Conservation (phyloP, 148 eudicot genomes). For the Talinum fruticosum region DNA sequence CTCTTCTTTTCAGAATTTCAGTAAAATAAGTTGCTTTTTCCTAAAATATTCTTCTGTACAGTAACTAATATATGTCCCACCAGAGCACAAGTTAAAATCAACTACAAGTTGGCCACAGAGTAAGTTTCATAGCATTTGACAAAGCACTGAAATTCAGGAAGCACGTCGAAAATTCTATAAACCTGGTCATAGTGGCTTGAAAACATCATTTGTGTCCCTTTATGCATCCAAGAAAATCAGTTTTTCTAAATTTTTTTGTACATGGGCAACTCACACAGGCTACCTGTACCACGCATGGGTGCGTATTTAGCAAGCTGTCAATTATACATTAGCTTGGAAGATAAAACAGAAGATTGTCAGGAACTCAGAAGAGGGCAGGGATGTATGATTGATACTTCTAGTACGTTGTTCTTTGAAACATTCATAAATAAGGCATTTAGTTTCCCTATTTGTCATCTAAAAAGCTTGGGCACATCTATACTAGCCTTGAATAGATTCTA, state of each 20-base stretch:
- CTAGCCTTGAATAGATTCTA: too few relatives aligned
- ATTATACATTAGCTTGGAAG: too few relatives aligned
- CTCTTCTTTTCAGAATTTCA: neutral
- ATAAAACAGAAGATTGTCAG: too few relatives aligned
- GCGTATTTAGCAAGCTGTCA: neutral
- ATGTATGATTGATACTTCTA: too few relatives aligned
- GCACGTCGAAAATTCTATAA: neutral
- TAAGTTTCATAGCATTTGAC: neutral
- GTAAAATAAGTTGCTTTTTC: neutral
- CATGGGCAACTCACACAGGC: neutral
- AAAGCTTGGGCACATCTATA: too few relatives aligned
- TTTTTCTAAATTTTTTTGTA: neutral
- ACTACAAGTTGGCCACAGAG: neutral
- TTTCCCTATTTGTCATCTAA: too few relatives aligned
- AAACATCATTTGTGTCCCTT: neutral
- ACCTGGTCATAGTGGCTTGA: neutral
- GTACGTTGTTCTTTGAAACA: too few relatives aligned
- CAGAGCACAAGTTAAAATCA: neutral
- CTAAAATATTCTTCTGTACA: neutral
- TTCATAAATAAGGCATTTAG: too few relatives aligned
- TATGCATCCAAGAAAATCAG: neutral
- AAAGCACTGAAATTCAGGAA: neutral
- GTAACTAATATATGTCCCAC: neutral
- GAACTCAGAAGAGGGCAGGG: too few relatives aligned
- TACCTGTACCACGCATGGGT: too few relatives aligned